phyloP scores from a whole-genome alignment of 352 stramenopile genomes.

The Lagenidium giganteum region DNA sequence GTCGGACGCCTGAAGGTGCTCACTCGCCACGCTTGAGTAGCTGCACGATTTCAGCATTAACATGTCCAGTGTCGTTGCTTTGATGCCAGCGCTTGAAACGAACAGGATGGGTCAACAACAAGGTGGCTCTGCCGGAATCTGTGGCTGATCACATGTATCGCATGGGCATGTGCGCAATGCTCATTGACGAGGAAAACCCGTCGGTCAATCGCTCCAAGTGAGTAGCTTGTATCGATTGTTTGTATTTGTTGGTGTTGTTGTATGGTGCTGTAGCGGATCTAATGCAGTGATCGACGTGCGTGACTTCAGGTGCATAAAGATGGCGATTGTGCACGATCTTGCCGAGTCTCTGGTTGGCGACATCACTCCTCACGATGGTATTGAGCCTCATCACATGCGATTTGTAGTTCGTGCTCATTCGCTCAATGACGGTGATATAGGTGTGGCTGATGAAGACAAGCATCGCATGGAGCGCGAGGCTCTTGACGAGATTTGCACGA shows the following conservation, averaged over 20 bases:
- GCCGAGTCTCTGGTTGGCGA: constrained; percentile 91
- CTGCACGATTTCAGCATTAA: too few relatives aligned
- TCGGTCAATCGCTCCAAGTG: constrained; percentile 65
- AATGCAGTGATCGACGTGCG: background rate
- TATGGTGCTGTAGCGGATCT: too few relatives aligned
- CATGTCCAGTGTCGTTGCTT: background rate
- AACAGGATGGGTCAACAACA: constrained; percentile 92
- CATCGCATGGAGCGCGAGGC: constrained; percentile 86
- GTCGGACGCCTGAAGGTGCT: constrained; percentile 70
- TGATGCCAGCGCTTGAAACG: constrained; percentile 74
- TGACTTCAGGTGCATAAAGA: constrained; percentile 75
- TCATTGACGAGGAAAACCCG: constrained; percentile 73
- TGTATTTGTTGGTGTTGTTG: background rate
- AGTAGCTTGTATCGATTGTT: constrained; percentile 4
- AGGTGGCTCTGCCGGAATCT: constrained; percentile 84
- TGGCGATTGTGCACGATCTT: constrained; percentile 92
- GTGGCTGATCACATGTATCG: constrained; percentile 94
- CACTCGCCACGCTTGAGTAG: background rate
- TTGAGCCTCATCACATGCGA: background rate
- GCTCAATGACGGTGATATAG: constrained; percentile 20
- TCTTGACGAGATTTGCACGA: constrained; percentile 60
- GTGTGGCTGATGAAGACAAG: constrained; percentile 88
- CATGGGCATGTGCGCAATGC: constrained; percentile 89
- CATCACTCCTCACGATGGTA: constrained; percentile 90
- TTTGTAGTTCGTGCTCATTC: background rate